phyloP scores from a whole-genome alignment of 2,329 filamentous ascomycete genomes.

The Alternaria longipes region DNA sequence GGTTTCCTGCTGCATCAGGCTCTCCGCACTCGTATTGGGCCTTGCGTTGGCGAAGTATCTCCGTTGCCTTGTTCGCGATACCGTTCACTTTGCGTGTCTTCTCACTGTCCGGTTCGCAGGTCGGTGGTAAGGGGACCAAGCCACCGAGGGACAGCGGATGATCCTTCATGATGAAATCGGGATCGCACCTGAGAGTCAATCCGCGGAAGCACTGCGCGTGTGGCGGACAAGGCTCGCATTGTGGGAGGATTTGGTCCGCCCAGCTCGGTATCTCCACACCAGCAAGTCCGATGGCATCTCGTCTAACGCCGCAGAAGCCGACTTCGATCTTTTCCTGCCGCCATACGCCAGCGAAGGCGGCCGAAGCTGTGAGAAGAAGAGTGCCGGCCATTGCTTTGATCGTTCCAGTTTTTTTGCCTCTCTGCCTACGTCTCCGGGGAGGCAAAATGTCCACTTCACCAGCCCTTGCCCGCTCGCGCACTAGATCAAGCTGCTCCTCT shows the following conservation, averaged over 20 bases:
- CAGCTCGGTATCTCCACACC: conserved; percentile 77
- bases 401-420: conserved; percentile 56
- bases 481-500: conserved; percentile 80
- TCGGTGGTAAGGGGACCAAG: conserved; percentile 83
- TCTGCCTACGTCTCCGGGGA: conserved; percentile 42
- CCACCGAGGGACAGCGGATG: conserved; percentile 87
- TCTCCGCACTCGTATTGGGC: conserved; percentile 93
- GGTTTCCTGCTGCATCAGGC: conserved; percentile 69
- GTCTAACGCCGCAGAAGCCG: conserved; percentile 87
- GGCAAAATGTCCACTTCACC: conserved; percentile 63
- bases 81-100: conserved; percentile 87
- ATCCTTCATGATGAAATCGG: conserved; percentile 83
- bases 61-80: conserved; percentile 86
- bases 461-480: conserved; percentile 70
- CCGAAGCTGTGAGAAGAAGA: conserved; percentile 73
- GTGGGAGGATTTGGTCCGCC: conserved; percentile 74
- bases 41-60: conserved; percentile 83
- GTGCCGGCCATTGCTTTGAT: conserved; percentile 74
- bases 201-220: conserved; percentile 89
- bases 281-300: conserved; percentile 66
- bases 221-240: conserved; percentile 87
- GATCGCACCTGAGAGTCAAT: conserved; percentile 80
- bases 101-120: conserved; percentile 93
- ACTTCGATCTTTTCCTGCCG: conserved; percentile 95
- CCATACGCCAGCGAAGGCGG: conserved; percentile 82